Percentiles rank a stretch among this genome's conserved stretches.
These are phyloP conservation scores for Psilocybe cyanescens DNA, from an alignment of 768 basidiomycete species.

Conservation along the genomic window DNA sequence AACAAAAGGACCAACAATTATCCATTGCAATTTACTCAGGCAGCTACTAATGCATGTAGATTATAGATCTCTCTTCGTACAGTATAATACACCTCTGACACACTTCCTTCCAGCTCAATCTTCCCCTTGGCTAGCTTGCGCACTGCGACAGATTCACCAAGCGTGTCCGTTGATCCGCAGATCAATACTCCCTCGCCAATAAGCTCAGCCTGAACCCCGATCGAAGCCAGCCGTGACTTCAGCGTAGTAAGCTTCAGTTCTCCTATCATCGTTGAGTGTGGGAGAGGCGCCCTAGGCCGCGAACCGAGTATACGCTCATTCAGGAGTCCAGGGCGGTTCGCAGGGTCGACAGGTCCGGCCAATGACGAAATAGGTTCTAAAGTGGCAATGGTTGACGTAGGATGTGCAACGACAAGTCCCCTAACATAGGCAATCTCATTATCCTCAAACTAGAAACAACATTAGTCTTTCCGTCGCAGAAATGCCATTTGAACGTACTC, in stretches of 20 bases:
- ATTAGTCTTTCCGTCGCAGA: slow-evolving; percentile 10
- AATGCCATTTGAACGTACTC: slow-evolving; percentile 55
- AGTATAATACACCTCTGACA: slow-evolving; percentile 86
- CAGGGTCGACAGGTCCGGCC: slow-evolving; percentile 26
- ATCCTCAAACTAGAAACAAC: slow-evolving; percentile 81
- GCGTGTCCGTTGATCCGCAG: slow-evolving; percentile 62
- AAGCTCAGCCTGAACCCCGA: slow-evolving; percentile 89
- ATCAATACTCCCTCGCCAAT: slow-evolving; percentile 97
- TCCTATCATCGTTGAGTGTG: slow-evolving; percentile 95
- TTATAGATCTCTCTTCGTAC: slow-evolving; percentile 91
- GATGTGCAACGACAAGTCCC: slow-evolving; percentile 83
- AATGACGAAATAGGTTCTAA: slow-evolving; percentile 68
- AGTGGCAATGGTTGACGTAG: slow-evolving; percentile 87
- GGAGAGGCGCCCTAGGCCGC: slow-evolving; percentile 68
- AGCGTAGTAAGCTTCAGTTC: slow-evolving; percentile 92
- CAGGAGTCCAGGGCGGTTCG: slow-evolving; percentile 23
- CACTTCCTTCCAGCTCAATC: slow-evolving; percentile 88
- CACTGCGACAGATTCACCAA: slow-evolving; percentile 81
- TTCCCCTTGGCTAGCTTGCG: slow-evolving; percentile 84
- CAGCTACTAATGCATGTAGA: slow-evolving; percentile 86
- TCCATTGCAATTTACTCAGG: slow-evolving; percentile 33
- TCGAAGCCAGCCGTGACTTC: slow-evolving; percentile 74
- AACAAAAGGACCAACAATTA: slow-evolving; percentile 14
- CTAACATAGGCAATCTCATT: slow-evolving; percentile 94
- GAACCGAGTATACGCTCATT: slow-evolving; percentile 59